A percentile compares a stretch with the other conserved stretches of the same genome.
Conservation (phyloP, 495 filamentous ascomycete genomes). For the Talaromyces wortmannii region DNA sequence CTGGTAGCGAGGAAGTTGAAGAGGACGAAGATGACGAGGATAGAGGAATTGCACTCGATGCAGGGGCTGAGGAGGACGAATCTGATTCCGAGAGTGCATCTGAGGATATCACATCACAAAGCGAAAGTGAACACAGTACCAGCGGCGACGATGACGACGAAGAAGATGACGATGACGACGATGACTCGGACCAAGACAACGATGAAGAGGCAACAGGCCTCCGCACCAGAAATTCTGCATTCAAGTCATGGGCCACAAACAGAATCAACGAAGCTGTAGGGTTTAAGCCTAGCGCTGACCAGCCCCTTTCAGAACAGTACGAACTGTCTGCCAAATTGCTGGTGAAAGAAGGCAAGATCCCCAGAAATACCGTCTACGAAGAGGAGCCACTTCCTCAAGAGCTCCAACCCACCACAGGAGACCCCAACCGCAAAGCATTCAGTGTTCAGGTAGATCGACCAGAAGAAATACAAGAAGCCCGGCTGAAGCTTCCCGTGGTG, state of each 20-base stretch:
- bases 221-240: slow-evolving; percentile 57
- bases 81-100: slow-evolving; percentile 14
- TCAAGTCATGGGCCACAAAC: slow-evolving; percentile 88
- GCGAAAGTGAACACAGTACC: background rate
- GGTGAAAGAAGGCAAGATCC: slow-evolving; percentile 15
- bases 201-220: slow-evolving; percentile 30
- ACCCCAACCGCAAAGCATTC: slow-evolving; percentile 64
- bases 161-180: slow-evolving; percentile 19
- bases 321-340: slow-evolving; percentile 9
- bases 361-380: slow-evolving; percentile 45
- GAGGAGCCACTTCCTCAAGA: slow-evolving; percentile 73
- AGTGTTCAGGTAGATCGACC: slow-evolving; percentile 66
- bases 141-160: slow-evolving; percentile 18
- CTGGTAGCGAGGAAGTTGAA: slow-evolving; percentile 10
- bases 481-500: slow-evolving; percentile 81
- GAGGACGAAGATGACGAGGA: slow-evolving; percentile 10
- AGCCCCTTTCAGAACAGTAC: slow-evolving; percentile 13
- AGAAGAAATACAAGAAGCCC: slow-evolving; percentile 65
- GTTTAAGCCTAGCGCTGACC: slow-evolving; percentile 44
- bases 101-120: slow-evolving; percentile 5
- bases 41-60: background rate
- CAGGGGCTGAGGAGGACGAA: slow-evolving; percentile 7
- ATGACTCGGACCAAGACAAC: slow-evolving; percentile 17
- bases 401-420: slow-evolving; percentile 53
- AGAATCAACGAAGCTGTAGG: slow-evolving; percentile 72